Conservation (phyloP, 768 basidiomycete genomes). For the Mycena rebaudengoi region DNA sequence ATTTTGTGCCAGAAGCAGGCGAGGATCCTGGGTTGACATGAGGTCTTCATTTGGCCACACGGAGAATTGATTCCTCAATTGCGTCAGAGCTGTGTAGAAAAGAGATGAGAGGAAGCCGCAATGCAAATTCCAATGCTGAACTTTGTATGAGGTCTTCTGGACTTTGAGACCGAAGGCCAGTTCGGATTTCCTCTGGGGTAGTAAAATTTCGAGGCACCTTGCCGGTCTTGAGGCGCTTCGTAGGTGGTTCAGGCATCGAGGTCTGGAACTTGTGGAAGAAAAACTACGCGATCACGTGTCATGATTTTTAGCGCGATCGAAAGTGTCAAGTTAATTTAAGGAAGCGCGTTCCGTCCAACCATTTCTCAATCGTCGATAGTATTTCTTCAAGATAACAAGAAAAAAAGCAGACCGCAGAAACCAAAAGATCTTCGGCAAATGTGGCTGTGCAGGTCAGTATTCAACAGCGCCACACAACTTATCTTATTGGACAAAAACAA, state of each 20-base stretch:
- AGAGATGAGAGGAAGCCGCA: constrained; percentile 13
- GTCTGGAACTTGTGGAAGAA: too few relatives aligned
- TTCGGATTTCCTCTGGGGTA: constrained; percentile 42
- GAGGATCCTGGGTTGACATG: constrained; percentile 63
- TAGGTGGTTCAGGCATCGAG: constrained; percentile 20
- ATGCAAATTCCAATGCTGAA: constrained; percentile 15
- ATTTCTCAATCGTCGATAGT: too few relatives aligned
- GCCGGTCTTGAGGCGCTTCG: constrained; percentile 24
- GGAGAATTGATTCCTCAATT: constrained; percentile 71
- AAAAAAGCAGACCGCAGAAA: too few relatives aligned
- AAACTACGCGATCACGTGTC: too few relatives aligned
- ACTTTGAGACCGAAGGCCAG: constrained; percentile 41
- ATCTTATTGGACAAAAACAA: too few relatives aligned
- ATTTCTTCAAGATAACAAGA: too few relatives aligned
- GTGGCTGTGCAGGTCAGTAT: too few relatives aligned
- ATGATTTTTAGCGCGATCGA: too few relatives aligned
- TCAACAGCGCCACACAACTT: too few relatives aligned
- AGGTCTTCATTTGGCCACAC: constrained; percentile 55
- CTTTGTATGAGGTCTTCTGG: constrained; percentile 43
- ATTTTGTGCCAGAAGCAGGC: constrained; percentile 63
- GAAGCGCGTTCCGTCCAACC: too few relatives aligned
- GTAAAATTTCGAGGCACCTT: constrained; percentile 30
- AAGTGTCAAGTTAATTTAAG: too few relatives aligned
- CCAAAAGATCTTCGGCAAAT: too few relatives aligned
- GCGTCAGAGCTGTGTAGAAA: constrained; percentile 50